Base-by-base conservation (phyloP, 768 basidiomycete species). In the Termitomyces sp. region DNA sequence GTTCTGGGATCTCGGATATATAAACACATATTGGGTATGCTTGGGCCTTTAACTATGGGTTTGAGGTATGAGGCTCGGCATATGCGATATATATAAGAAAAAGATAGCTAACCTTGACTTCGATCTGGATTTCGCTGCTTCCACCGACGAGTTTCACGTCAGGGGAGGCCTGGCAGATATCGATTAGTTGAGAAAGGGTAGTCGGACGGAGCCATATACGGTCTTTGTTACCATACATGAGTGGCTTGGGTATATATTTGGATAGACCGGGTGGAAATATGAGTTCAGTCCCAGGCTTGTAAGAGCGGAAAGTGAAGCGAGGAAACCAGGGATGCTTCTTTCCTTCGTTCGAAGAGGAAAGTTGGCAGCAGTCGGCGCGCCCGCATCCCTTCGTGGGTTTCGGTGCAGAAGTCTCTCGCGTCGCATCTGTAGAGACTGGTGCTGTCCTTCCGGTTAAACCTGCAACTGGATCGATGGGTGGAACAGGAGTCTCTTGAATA, bases 361-460 rank as follows among this genome's bases (percentile, higher is more conserved):
- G 52, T 43, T 54, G 59, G 45, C 59, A 60, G 49, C 59, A 60
- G n/a, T 60, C 59, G 13, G 55, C 49, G 22, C 59, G 59, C 41
- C 59, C 59, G 32, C 59, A 60, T 32, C 55, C 59, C n/a, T 6
- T 15, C 3, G 32, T 33, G 15, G 20, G 20, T 33, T 22, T 33
- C 6, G 29, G 22, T 16, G 15, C 46, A 29, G 9, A 0, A 23
- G 40, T 41, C 20, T 18, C 40, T 18, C 40, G 38, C 5, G 13
- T 7, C 22, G 39, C n/a, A 4, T 12, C 32, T 23, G 22, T 22
- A 35, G 29, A 9, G 20, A 55, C 13, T 18, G 47, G 33, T 3
- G 54, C 46, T 18, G 47, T 54, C n/a, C 53, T 18, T 33, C 53
- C 53, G 16, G 3, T 35, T 12, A 35, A 22, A 31, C 53, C 33